phyloP scores from a whole-genome alignment of 129 eudicot genomes.

The Apium graveolens region DNA sequence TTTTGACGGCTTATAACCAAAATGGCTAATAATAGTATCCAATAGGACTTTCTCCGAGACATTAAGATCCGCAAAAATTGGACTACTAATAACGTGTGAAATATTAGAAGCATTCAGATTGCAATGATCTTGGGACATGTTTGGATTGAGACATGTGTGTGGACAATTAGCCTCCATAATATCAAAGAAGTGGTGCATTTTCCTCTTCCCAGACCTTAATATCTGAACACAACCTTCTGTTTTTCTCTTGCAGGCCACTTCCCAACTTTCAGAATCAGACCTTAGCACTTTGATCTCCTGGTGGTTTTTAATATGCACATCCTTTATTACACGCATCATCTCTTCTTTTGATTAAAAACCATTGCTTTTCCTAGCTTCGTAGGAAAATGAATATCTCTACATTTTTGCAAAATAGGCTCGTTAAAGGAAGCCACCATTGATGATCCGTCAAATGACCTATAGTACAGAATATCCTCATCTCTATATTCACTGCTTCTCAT shows the following conservation, averaged over 20 bases:
- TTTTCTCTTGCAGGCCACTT: background rate
- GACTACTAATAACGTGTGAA: too few species aligned
- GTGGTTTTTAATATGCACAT: background rate
- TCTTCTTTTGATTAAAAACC: background rate
- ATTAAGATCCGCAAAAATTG: too few species aligned
- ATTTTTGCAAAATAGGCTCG: background rate
- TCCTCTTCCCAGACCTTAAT: background rate
- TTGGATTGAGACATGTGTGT: background rate
- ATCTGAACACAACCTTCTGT: background rate
- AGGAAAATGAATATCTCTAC: background rate
- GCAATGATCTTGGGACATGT: background rate
- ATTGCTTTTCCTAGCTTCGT: too few species aligned
- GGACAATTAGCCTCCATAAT: background rate
- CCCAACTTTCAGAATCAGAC: background rate
- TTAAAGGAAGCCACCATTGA: background rate
- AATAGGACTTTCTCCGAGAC: too few species aligned
- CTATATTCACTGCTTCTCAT: background rate
- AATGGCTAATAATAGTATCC: too few species aligned
- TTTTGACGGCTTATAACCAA: too few species aligned
- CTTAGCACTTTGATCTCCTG: too few species aligned
- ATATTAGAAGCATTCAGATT: too few species aligned
- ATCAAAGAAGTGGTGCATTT: background rate
- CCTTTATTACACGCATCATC: background rate
- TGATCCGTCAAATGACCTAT: background rate
- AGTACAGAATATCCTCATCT: background rate